phyloP scores from a whole-genome alignment of 331 rosid genomes.

The Dryas integrifolia region DNA sequence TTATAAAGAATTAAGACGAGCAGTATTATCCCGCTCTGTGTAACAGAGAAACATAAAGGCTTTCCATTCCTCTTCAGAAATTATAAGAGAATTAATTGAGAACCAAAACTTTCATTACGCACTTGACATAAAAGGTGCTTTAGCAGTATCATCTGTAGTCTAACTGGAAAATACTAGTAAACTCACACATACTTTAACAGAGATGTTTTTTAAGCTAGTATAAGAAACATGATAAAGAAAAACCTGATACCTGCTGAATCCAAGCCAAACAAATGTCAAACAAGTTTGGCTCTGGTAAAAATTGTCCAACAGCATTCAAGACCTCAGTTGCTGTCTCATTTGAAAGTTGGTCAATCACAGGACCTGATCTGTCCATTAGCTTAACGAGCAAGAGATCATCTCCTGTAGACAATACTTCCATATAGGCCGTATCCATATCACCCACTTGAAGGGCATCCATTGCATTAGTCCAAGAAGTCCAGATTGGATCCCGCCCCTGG shows the following conservation, averaged over 20 bases:
- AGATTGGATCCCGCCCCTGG: slow-evolving; percentile 78
- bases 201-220: not conserved
- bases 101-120: not conserved
- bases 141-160: not conserved
- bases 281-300: slow-evolving; percentile 70
- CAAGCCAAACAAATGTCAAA: slow-evolving; percentile 81
- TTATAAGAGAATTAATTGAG: not conserved
- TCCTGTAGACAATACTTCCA: slow-evolving; percentile 77
- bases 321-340: slow-evolving; percentile 72
- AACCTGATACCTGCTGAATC: slow-evolving; percentile 80
- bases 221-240: not conserved
- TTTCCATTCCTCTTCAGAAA: not conserved
- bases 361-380: slow-evolving; percentile 93
- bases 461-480: slow-evolving; percentile 93
- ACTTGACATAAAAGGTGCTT: not conserved
- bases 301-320: slow-evolving; percentile 68
- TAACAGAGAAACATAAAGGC: slow-evolving; percentile 2
- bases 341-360: slow-evolving; percentile 76
- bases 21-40: not conserved
- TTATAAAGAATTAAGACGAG: not conserved
- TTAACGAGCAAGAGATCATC: slow-evolving; percentile 87
- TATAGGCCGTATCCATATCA: slow-evolving; percentile 77
- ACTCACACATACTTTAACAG: not conserved
- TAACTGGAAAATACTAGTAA: not conserved
- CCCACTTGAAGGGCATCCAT: slow-evolving; percentile 89